Base-by-base conservation (phyloP, 768 basidiomycete species). In the Russula lepida region DNA sequence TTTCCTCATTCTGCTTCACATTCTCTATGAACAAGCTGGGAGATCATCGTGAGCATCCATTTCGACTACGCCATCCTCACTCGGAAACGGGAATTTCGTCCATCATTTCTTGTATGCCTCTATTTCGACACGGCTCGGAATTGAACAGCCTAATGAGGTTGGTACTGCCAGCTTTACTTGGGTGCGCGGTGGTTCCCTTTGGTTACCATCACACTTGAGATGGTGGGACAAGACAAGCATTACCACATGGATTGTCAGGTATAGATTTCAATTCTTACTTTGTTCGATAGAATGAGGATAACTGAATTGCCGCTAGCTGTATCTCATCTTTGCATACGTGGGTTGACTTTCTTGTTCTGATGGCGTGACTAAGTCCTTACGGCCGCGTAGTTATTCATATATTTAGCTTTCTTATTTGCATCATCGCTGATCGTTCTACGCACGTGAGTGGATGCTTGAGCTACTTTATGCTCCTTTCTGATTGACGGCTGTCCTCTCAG, bases 21-120 rank as follows among this genome's bases (percentile, higher is more conserved):
- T 43, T 21, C n/a, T 21, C 41, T n/a, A 43, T 43, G n/a, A 21
- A 2, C 30, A 12, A 60, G 63, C 21, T 64, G 63, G 63, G 63
- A 64, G 17, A 52, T 60, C 13, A 23, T 64, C 5, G 4, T 30
- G n/a, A 60, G 52, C 19, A 25, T 64, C 9, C 32, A 50, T 25
- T 64, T 56, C 17, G 63, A 64, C 15, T 43, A 35, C 15, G 30
- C 30, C 32, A 5, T 60, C 48, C 9, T 54, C 8, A 37, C 27
- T 3, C 53, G 62, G 25, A 49, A 60, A 49, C 53, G 63, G 1
- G 21, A 43, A 27, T 23, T 37, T 12, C 32, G 17, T 32, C 33
- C 30, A 44, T 63, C 58, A 13, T 59, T n/a, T 4, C 25, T 39
- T 52, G 62, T 30, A 25, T 49, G 35, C 8, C n/a, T 44, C 21